Base-by-base conservation (phyloP, 139 green algal genomes). In the Chlorella vulgaris region DNA sequence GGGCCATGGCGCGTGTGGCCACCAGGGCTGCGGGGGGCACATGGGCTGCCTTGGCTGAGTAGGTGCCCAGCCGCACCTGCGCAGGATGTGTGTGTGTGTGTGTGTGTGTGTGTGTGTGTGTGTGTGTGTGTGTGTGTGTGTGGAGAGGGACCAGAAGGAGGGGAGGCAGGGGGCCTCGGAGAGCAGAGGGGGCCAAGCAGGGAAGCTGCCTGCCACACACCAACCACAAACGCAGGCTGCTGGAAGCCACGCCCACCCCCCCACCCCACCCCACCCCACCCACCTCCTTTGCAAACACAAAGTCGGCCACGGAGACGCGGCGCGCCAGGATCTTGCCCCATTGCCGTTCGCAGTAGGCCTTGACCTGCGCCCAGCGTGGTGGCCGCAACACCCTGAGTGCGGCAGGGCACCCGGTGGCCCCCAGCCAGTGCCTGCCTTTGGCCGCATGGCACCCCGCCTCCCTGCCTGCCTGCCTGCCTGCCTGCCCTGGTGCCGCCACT, bases 241-340 rank as follows among this genome's bases (percentile, higher is more conserved):
- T 42, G 62, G 7, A 21, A 4, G 62, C 62, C 10, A 26, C 10
- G 4, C 31, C 36, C 33, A 47, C 13, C 55, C 4, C 7, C 39
- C 4, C 21, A 26, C 13, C 29, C 33, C n/a, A 42, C 42, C 63
- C 28, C 2, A 29, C 10, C 18, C 47, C 31, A 7, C 86, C 81
- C 78, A 96, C 94, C 87, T 98, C 94, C 88, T 95, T 95, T 65
- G 88, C 88, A 85, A 98, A 97, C 13, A 97, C 83, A 86, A 98
- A 97, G 85, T 98, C 94, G 73, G 91, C 88, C n/a, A 98, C 39
- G 2, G 87, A 93, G 19, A 98, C 89, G 29, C 95, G 86, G 43
- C 92, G 91, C 6, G 87, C 77, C 71, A 99, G 88, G 53, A 99
- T 97, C 84, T 96, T 96, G 79, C 43, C 80, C 90, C 90, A 98